Evolutionary conservation across 225 moss, liverwort and hornwort genomes (phyloP).

Genomic region (Polytrichum commune): DNA sequence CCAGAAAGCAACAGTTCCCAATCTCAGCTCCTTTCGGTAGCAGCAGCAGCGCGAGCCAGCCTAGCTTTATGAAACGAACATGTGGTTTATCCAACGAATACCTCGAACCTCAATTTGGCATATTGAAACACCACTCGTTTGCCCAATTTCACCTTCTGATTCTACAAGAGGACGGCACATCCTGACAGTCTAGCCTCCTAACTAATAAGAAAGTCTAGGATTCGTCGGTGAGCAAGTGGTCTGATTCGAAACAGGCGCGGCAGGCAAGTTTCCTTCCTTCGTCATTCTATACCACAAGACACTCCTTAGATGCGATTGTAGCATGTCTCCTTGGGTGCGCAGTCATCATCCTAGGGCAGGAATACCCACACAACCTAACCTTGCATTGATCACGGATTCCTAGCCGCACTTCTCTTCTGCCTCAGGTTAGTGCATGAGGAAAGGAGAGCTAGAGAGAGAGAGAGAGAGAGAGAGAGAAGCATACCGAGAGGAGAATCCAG

Average conservation of each 20-base stretch:
- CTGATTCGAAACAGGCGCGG: no score
- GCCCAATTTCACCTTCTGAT: background rate
- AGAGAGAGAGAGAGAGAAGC: background rate
- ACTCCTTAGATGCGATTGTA: background rate
- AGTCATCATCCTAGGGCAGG: no score
- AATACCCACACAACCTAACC: no score
- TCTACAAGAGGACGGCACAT: background rate
- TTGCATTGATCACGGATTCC: no score
- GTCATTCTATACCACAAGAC: background rate
- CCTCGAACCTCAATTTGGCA: background rate
- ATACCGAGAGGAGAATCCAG: slow-evolving; percentile 51
- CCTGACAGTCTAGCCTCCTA: no score
- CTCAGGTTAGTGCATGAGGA: no score
- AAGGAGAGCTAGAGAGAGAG: background rate
- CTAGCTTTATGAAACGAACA: background rate
- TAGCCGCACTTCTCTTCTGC: no score
- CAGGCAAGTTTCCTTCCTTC: no score
- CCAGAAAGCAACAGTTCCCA: background rate
- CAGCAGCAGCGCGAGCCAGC: no score
- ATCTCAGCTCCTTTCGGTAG: background rate
- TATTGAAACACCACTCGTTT: background rate
- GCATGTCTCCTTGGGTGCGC: background rate
- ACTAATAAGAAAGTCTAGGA: no score
- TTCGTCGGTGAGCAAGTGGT: no score
- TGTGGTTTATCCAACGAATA: background rate